These are phyloP conservation scores for Penicillium sp. DNA, from an alignment of 2,329 filamentous ascomycete genomes.

Conservation along the genomic window DNA sequence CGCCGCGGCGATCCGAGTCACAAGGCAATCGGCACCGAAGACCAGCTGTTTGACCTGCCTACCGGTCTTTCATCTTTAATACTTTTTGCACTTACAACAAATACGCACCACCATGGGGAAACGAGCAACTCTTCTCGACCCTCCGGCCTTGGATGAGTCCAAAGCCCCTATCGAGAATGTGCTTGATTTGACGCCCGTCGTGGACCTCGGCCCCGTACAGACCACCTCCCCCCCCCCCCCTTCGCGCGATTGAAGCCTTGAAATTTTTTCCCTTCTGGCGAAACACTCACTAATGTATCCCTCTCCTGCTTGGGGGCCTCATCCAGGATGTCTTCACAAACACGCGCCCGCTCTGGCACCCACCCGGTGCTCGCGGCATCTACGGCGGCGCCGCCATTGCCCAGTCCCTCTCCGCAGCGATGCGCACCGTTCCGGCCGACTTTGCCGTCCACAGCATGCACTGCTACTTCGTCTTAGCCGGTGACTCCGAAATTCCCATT, in stretches of 20 bases:
- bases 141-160: constrained; percentile 64
- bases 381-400: constrained; percentile 92
- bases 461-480: constrained; percentile 96
- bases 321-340: constrained; percentile 86
- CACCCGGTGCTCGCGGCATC: constrained; percentile 83
- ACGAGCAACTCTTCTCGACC: constrained; percentile 61
- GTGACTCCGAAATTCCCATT: constrained; percentile 75
- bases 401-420: constrained; percentile 80
- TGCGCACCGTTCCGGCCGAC: constrained; percentile 71
- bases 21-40: background rate
- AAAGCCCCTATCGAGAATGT: constrained; percentile 84
- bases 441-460: constrained; percentile 95
- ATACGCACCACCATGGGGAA: constrained; percentile 22
- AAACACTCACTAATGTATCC: too few species aligned
- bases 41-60: background rate
- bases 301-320: too few species aligned
- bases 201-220: constrained; percentile 53
- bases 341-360: constrained; percentile 84
- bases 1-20: constrained; percentile 8
- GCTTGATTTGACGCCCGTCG: constrained; percentile 74
- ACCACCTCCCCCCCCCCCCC: background rate
- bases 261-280: too few species aligned
- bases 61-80: background rate
- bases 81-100: background rate
- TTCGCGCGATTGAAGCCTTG: too few species aligned